Conservation (phyloP, 139 green algal genomes). For the Micromonas pusilla region DNA sequence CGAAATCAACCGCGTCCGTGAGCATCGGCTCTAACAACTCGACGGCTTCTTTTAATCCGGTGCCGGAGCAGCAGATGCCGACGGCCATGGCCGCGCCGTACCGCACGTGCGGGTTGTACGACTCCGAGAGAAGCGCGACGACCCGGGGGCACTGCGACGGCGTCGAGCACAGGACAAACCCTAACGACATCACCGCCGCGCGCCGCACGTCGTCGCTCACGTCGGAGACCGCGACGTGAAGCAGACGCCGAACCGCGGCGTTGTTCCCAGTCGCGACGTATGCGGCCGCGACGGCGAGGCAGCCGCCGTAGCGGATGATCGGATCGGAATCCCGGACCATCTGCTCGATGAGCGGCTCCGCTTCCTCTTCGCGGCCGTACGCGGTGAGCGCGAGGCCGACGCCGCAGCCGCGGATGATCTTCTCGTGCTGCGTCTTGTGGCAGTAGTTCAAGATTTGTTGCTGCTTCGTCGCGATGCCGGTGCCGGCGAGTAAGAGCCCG, state of each 20-base stretch:
- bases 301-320: conserved; percentile 89
- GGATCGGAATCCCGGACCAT: conserved; percentile 68
- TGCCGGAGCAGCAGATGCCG: conserved; percentile 84
- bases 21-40: conserved; percentile 80
- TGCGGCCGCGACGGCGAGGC: conserved; percentile 85
- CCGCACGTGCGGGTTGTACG: conserved; percentile 91
- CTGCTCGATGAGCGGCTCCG: conserved; percentile 86
- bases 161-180: conserved; percentile 81
- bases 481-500: conserved; percentile 78
- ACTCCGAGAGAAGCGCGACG: conserved; percentile 86
- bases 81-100: conserved; percentile 96
- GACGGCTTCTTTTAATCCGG: conserved; percentile 65
- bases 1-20: conserved; percentile 81
- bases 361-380: conserved; percentile 88
- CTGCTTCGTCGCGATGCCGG: conserved; percentile 51
- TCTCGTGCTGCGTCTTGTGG: conserved; percentile 93
- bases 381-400: conserved; percentile 82
- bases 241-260: conserved; percentile 83
- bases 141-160: conserved; percentile 87
- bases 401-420: conserved; percentile 79
- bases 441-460: conserved; percentile 90
- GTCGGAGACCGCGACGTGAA: conserved; percentile 92
- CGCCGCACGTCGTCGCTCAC: conserved; percentile 93
- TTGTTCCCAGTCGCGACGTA: conserved; percentile 95
- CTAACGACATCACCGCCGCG: conserved; percentile 79